phyloP scores from a whole-genome alignment of 106 monocot species.

The Dendrobium huoshanense region DNA sequence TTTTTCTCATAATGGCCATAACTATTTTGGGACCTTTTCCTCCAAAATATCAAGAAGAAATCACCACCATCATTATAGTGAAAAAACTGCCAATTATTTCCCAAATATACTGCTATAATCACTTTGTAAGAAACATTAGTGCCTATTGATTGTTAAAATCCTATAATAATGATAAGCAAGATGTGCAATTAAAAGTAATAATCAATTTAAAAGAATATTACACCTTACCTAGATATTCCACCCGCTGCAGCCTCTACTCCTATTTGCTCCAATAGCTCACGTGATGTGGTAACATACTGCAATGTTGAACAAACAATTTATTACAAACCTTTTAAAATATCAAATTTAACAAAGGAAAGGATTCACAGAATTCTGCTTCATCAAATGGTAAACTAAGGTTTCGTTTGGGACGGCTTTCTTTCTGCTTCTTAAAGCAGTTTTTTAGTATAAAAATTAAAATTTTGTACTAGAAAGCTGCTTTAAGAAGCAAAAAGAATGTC shows the following conservation, averaged over 20 bases:
- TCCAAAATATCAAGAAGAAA: background rate
- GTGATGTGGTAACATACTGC: conserved; percentile 60
- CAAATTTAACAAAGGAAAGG: background rate
- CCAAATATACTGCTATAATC: background rate
- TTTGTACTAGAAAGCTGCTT: too few relatives aligned
- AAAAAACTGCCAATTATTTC: background rate
- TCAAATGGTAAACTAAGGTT: background rate
- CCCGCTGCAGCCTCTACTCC: conserved; percentile 37
- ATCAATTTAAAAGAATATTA: background rate
- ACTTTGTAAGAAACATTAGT: background rate
- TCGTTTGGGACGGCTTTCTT: too few relatives aligned
- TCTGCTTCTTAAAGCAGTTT: too few relatives aligned
- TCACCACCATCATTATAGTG: background rate
- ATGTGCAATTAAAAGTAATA: background rate
- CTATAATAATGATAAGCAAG: background rate
- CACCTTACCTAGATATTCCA: conserved; percentile 40
- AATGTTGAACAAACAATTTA: conserved; percentile 1
- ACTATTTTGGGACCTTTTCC: background rate
- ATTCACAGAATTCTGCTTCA: background rate
- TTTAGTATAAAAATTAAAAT: too few relatives aligned
- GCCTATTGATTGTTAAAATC: background rate
- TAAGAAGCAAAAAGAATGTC: too few relatives aligned
- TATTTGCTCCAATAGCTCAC: conserved; percentile 60
- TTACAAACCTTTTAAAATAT: background rate
- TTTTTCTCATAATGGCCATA: background rate